Percentiles rank a stretch among this genome's conserved stretches.
These are phyloP conservation scores for Paramecium biaurelia DNA, from an alignment of 73 alveolate species.

Conservation along the genomic window DNA sequence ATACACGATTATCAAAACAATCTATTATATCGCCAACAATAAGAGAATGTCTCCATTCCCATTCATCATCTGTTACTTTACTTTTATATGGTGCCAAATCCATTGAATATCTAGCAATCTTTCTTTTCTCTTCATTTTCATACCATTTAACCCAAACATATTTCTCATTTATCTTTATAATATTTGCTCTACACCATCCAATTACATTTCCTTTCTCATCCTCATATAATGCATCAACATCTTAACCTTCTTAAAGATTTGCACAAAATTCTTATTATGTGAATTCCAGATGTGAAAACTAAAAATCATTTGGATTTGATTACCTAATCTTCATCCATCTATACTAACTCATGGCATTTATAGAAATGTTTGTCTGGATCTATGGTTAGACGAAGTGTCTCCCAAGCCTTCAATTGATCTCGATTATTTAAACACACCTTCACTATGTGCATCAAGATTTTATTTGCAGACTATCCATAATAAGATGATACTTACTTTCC, in stretches of 20 bases:
- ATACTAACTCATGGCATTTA: neutral
- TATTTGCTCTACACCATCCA: slow-evolving; percentile 75
- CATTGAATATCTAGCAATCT: slow-evolving; percentile 54
- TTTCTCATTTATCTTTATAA: slow-evolving; percentile 40
- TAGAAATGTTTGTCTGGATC: slow-evolving; percentile 5
- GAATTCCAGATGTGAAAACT: slow-evolving; percentile 28
- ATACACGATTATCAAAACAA: slow-evolving; percentile 71
- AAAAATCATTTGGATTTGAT: neutral
- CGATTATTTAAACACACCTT: neutral
- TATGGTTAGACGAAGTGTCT: neutral
- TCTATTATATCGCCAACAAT: slow-evolving; percentile 76
- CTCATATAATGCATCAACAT: slow-evolving; percentile 78
- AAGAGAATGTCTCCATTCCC: slow-evolving; percentile 72
- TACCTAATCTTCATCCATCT: slow-evolving; percentile 8
- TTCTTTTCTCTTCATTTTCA: slow-evolving; percentile 39
- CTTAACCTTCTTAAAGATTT: slow-evolving; percentile 61
- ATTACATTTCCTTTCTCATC: slow-evolving; percentile 67
- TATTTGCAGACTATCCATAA: neutral
- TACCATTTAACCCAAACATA: slow-evolving; percentile 53
- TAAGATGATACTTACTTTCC: neutral
- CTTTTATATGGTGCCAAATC: slow-evolving; percentile 66
- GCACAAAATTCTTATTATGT: slow-evolving; percentile 73
- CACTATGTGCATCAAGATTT: slow-evolving; percentile 1
- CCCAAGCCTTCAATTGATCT: slow-evolving; percentile 21
- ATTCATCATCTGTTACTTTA: slow-evolving; percentile 63